phyloP scores from a whole-genome alignment of 768 basidiomycete species.

The Phanerochaete sordida region DNA sequence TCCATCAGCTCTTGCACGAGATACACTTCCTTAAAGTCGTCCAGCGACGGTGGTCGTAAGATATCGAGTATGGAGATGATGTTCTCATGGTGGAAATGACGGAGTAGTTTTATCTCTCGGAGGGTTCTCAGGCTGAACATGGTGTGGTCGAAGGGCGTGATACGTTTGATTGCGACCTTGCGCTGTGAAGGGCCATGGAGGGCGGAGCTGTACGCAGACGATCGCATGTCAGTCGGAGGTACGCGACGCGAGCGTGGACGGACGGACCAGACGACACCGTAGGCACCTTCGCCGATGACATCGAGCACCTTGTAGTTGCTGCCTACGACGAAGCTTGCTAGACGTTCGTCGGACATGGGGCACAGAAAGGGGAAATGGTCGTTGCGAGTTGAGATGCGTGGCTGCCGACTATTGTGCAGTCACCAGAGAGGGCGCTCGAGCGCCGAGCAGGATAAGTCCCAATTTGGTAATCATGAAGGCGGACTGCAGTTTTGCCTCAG shows the following conservation, averaged over 20 bases:
- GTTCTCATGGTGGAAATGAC: slow-evolving; percentile 81
- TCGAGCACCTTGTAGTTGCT: slow-evolving; percentile 83
- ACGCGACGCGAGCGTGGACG: background rate
- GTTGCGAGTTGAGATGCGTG: background rate
- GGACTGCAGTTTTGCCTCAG: background rate
- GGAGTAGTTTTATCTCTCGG: slow-evolving; percentile 90
- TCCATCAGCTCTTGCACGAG: slow-evolving; percentile 81
- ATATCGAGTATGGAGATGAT: slow-evolving; percentile 97
- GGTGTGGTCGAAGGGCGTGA: slow-evolving; percentile 92
- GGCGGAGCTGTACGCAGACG: slow-evolving; percentile 50
- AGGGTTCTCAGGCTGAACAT: slow-evolving; percentile 94
- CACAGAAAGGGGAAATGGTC: background rate
- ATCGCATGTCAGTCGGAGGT: slow-evolving; percentile 7
- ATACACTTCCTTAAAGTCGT: slow-evolving; percentile 84
- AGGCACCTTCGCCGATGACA: slow-evolving; percentile 88
- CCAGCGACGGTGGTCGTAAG: slow-evolving; percentile 67
- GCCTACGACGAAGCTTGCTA: slow-evolving; percentile 37
- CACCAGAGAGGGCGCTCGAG: background rate
- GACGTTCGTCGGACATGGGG: slow-evolving; percentile 27
- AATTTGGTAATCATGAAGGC: background rate
- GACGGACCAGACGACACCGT: slow-evolving; percentile 83
- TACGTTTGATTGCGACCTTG: slow-evolving; percentile 96
- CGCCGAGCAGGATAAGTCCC: background rate
- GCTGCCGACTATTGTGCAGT: slow-evolving; percentile 3
- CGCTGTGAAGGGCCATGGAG: slow-evolving; percentile 82